Evolutionary conservation across 257 asterid species (phyloP).

Genomic region (Rehmannia glutinosa): DNA sequence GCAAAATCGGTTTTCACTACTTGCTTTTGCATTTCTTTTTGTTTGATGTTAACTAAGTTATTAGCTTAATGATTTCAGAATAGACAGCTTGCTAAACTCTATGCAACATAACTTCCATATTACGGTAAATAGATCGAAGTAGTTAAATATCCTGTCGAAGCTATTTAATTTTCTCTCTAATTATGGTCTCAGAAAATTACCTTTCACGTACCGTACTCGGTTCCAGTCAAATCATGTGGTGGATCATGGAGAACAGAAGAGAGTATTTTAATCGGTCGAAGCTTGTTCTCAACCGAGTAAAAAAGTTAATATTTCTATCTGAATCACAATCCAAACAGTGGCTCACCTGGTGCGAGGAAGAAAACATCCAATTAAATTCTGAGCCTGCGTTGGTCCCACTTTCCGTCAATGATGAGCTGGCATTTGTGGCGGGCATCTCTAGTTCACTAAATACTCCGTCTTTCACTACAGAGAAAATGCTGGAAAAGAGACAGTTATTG

Average conservation of each 20-base stretch:
- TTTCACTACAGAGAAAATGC: slow-evolving; percentile 69
- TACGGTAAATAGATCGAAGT: slow-evolving; percentile 24
- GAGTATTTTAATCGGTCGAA: slow-evolving; percentile 88
- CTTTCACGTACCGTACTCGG: slow-evolving; percentile 84
- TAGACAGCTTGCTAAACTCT: too few relatives aligned
- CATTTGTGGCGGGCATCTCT: slow-evolving; percentile 82
- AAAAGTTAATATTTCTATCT: slow-evolving; percentile 81
- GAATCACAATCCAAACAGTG: slow-evolving; percentile 80
- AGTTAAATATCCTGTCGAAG: not conserved
- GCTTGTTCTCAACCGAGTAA: slow-evolving; percentile 72
- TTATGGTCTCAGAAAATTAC: slow-evolving; percentile 64
- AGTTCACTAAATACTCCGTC: slow-evolving; percentile 76
- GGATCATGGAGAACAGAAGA: slow-evolving; percentile 98
- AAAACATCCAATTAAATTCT: slow-evolving; percentile 64
- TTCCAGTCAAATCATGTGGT: slow-evolving; percentile 88
- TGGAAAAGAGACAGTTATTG: slow-evolving; percentile 55
- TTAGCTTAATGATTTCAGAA: too few relatives aligned
- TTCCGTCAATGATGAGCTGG: slow-evolving; percentile 91
- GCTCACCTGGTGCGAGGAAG: slow-evolving; percentile 93
- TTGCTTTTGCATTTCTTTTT: too few relatives aligned
- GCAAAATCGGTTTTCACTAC: too few relatives aligned
- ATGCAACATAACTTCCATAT: too few relatives aligned
- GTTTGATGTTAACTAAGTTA: too few relatives aligned
- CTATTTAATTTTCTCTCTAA: slow-evolving; percentile 37
- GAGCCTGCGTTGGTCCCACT: slow-evolving; percentile 76